Percentiles rank a stretch among this genome's conserved stretches.
These are phyloP conservation scores for Lolium perenne DNA, from an alignment of 176 grass and related monocot genomes.

Conservation along the genomic window DNA sequence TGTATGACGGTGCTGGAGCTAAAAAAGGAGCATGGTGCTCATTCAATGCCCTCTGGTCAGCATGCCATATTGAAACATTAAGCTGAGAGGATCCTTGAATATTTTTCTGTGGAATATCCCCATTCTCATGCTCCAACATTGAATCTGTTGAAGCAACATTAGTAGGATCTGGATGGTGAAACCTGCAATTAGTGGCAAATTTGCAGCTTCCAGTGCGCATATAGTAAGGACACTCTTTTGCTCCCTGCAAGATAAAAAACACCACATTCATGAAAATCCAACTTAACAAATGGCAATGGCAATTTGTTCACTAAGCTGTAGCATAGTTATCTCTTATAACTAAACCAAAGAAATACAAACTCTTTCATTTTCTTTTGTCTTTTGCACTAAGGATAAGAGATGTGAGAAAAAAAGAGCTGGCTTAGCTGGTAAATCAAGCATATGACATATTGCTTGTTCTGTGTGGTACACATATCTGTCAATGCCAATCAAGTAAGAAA, in stretches of 20 bases:
- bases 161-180: constrained; percentile 92
- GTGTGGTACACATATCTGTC: too few relatives aligned
- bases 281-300: neutral
- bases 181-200: constrained; percentile 81
- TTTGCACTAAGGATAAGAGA: too few relatives aligned
- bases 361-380: too few relatives aligned
- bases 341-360: too few relatives aligned
- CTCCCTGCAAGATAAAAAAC: constrained; percentile 57
- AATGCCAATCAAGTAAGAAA: too few relatives aligned
- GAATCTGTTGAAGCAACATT: constrained; percentile 52
- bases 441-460: too few relatives aligned
- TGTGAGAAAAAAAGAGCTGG: too few relatives aligned
- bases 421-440: too few relatives aligned
- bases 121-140: constrained; percentile 50
- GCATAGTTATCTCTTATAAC: too few relatives aligned
- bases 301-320: too few relatives aligned
- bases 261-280: constrained; percentile 24
- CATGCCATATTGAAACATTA: constrained; percentile 51
- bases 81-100: constrained; percentile 50
- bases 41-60: constrained; percentile 59
- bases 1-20: constrained; percentile 66
- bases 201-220: constrained; percentile 97
- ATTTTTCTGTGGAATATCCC: constrained; percentile 58
- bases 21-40: constrained; percentile 63
- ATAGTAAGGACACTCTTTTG: constrained; percentile 87